Conservation (phyloP, 495 filamentous ascomycete genomes). For the Elasticomyces elasticus region DNA sequence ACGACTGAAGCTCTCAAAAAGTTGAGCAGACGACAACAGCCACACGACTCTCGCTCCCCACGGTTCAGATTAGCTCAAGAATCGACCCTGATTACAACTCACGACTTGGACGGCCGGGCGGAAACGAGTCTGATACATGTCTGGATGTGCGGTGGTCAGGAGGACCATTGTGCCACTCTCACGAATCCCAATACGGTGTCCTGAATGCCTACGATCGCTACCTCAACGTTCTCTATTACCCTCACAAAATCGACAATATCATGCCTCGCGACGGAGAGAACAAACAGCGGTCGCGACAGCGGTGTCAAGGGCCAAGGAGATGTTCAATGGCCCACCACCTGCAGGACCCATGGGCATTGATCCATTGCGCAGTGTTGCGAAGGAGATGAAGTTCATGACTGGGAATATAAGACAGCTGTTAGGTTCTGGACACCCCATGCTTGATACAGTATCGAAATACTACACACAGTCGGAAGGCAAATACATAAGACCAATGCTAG, state of each 20-base stretch:
- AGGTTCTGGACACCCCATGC: slow-evolving; percentile 81
- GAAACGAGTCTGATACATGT: slow-evolving; percentile 1
- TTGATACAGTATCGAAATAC: slow-evolving; percentile 95
- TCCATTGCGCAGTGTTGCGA: slow-evolving; percentile 58
- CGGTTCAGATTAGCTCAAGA: not conserved
- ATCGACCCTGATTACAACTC: not conserved
- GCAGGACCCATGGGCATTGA: slow-evolving; percentile 34
- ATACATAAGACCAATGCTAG: slow-evolving; percentile 86
- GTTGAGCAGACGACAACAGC: not conserved
- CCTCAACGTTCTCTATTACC: slow-evolving; percentile 1
- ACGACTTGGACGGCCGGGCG: not conserved
- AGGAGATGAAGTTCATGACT: slow-evolving; percentile 89
- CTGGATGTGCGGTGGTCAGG: slow-evolving; percentile 11
- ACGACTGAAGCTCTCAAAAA: not conserved
- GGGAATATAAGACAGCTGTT: slow-evolving; percentile 80
- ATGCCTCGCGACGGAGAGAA: slow-evolving; percentile 27
- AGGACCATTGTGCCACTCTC: not conserved
- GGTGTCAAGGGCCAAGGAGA: slow-evolving; percentile 65
- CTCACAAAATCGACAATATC: slow-evolving; percentile 12
- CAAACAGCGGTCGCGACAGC: slow-evolving; percentile 55
- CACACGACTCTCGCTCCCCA: not conserved
- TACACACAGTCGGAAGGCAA: slow-evolving; percentile 96
- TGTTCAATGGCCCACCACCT: slow-evolving; percentile 62
- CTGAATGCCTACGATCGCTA: slow-evolving; percentile 20
- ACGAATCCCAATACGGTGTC: slow-evolving; percentile 8